A percentile compares a stretch with the other conserved stretches of the same genome.
These are phyloP conservation scores for Neoboletus magnificus DNA, from an alignment of 768 basidiomycete genomes.

Conservation along the genomic window DNA sequence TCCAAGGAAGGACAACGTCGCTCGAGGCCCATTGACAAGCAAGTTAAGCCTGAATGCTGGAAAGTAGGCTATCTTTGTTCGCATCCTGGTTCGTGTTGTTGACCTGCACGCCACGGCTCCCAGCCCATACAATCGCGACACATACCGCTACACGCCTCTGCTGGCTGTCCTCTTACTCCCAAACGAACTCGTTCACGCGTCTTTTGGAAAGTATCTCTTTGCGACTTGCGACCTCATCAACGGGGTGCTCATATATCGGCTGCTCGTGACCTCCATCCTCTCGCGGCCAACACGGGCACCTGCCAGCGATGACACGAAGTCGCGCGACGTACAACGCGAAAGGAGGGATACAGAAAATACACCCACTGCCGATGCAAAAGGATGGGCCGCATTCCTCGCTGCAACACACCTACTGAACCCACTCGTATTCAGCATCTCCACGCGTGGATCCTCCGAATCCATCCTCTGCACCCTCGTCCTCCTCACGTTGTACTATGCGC, in stretches of 20 bases:
- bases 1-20: conserved; percentile 48
- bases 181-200: conserved; percentile 74
- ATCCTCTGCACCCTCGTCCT: conserved; percentile 80
- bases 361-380: background rate
- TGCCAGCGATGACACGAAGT: conserved; percentile 3
- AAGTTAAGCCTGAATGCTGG: conserved; percentile 49
- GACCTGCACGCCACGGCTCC: conserved; percentile 5
- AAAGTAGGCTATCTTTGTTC: conserved; percentile 56
- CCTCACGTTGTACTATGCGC: conserved; percentile 56
- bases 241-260: conserved; percentile 64
- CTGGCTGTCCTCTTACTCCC: conserved; percentile 81
- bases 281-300: conserved; percentile 20
- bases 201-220: conserved; percentile 91
- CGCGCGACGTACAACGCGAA: background rate
- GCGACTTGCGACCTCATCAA: conserved; percentile 79
- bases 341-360: background rate
- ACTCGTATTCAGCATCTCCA: conserved; percentile 92
- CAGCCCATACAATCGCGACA: conserved; percentile 88
- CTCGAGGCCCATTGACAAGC: conserved; percentile 56
- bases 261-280: conserved; percentile 53
- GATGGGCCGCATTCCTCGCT: conserved; percentile 54
- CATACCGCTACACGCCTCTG: conserved; percentile 95
- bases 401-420: conserved; percentile 87
- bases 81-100: background rate
- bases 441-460: conserved; percentile 93